phyloP scores from a whole-genome alignment of 768 basidiomycete genomes.

The Saitozyma podzolica region DNA sequence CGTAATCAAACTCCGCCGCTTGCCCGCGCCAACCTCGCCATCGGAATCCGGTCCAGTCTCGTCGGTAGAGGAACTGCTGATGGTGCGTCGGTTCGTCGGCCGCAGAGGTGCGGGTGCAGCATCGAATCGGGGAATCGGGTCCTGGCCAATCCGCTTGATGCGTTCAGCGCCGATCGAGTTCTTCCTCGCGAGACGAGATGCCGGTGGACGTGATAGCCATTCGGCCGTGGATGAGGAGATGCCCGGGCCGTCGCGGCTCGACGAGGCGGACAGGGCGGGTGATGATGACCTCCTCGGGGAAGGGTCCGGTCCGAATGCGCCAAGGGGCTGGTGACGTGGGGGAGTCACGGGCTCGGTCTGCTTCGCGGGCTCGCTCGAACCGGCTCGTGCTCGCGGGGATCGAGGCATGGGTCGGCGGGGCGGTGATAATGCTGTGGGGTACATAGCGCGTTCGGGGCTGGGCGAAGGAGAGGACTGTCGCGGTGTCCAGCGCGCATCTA shows the following conservation, averaged over 20 bases:
- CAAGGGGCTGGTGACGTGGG: too few relatives aligned
- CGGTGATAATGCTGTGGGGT: conserved; percentile 34
- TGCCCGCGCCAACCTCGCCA: too few relatives aligned
- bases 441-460: conserved; percentile 10
- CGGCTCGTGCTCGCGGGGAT: conserved; percentile 16
- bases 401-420: conserved; percentile 30
- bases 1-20: background rate
- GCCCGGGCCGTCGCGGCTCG: too few relatives aligned
- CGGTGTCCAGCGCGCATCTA: background rate
- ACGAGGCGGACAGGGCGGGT: too few relatives aligned
- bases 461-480: conserved; percentile 14
- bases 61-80: too few relatives aligned
- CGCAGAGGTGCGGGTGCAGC: too few relatives aligned
- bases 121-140: background rate
- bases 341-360: too few relatives aligned
- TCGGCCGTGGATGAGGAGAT: background rate
- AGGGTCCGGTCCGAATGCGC: too few relatives aligned
- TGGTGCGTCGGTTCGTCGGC: too few relatives aligned
- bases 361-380: too few relatives aligned
- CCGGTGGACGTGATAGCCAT: background rate
- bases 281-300: too few relatives aligned
- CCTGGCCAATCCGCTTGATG: background rate
- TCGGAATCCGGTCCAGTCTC: too few relatives aligned
- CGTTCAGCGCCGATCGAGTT: background rate
- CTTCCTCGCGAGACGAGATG: background rate